Percentiles rank a stretch among this genome's conserved stretches.
Evolutionary conservation across 2,329 filamentous ascomycete species (phyloP).

Genomic region (Sarocladium kiliense): DNA sequence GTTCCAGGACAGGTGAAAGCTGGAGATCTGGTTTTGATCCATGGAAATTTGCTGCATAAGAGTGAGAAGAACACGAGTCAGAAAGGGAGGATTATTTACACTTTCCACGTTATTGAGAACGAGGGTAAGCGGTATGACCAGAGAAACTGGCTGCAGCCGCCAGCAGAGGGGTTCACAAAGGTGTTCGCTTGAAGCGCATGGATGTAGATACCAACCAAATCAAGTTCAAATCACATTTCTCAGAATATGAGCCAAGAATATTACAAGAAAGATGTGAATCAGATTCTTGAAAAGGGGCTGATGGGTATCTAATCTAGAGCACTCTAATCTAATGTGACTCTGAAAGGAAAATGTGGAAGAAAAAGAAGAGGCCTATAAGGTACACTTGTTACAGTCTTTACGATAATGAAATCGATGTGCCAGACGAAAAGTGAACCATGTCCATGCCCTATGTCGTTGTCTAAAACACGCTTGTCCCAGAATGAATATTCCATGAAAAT

Average conservation of each 20-base stretch:
- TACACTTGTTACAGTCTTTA: conserved; percentile 15
- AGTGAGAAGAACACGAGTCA: conserved; percentile 85
- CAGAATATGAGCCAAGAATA: not conserved
- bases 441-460: not conserved
- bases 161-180: conserved; percentile 71
- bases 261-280: not conserved
- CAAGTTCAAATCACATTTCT: not conserved
- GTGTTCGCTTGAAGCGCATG: conserved; percentile 36
- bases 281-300: not conserved
- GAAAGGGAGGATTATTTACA: conserved; percentile 91
- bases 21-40: conserved; percentile 85
- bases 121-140: conserved; percentile 69
- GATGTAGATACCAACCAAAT: not conserved
- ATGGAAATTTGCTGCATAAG: conserved; percentile 94
- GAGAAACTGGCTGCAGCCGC: conserved; percentile 90
- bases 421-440: conserved; percentile 4
- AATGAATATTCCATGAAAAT: not conserved
- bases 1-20: conserved; percentile 84
- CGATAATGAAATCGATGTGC: not conserved
- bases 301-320: conserved; percentile 9
- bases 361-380: conserved; percentile 7
- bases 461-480: not conserved
- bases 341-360: conserved; percentile 1
- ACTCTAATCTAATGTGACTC: not conserved
- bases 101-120: conserved; percentile 93